Evolutionary conservation across 306 rosid genomes (phyloP).

Genomic region (Dalbergia cochinchinensis): DNA sequence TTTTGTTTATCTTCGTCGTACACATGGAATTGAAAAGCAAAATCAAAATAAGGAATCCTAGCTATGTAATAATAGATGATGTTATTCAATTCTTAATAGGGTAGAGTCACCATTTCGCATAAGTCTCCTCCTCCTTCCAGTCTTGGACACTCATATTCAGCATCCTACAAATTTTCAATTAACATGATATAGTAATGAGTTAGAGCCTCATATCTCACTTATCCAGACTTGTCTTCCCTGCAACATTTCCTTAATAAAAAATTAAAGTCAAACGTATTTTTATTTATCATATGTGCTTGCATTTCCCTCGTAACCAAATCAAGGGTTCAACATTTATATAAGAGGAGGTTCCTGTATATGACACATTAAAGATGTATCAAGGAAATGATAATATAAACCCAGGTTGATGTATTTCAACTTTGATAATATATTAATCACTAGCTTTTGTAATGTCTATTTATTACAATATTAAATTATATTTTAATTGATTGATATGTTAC

Average conservation of each 20-base stretch:
- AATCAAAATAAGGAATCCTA: not conserved
- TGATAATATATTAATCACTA: too few relatives aligned
- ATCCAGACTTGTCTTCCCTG: slow-evolving; percentile 25
- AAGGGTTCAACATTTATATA: not conserved
- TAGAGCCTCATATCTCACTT: slow-evolving; percentile 3
- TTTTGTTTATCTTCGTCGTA: slow-evolving; percentile 13
- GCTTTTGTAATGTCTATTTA: too few relatives aligned
- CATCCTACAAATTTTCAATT: slow-evolving; percentile 6
- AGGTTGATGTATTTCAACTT: too few relatives aligned
- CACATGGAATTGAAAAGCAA: not conserved
- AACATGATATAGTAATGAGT: slow-evolving; percentile 1
- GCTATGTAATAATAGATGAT: slow-evolving; percentile 14
- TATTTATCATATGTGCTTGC: not conserved
- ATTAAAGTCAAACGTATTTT: not conserved
- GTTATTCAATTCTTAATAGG: slow-evolving; percentile 11
- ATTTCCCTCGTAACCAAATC: not conserved
- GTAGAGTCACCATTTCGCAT: not conserved
- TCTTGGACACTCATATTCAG: slow-evolving; percentile 30
- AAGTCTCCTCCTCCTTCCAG: slow-evolving; percentile 13
- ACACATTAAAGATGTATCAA: not conserved
- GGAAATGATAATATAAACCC: too few relatives aligned
- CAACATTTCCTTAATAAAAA: not conserved
- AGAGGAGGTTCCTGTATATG: not conserved
- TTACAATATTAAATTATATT: too few relatives aligned
- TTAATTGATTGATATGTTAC: too few relatives aligned